A percentile compares a stretch with the other conserved stretches of the same genome.
Evolutionary conservation across 805 yeast genomes (phyloP).

Genomic region (Limtongia smithiae): DNA sequence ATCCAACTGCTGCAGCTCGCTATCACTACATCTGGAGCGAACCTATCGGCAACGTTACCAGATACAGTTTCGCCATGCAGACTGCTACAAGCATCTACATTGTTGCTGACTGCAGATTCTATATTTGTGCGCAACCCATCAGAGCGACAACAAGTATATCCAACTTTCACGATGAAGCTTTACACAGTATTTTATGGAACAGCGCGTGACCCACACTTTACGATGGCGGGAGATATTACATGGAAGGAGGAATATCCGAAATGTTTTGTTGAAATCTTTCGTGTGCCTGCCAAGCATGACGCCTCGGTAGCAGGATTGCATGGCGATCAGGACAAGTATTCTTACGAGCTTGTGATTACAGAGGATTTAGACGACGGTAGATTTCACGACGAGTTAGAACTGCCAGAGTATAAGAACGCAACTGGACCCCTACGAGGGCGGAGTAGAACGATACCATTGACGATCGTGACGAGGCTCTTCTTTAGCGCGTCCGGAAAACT

Average conservation of each 20-base stretch:
- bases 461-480: slow-evolving; percentile 50
- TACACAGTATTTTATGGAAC: slow-evolving; percentile 52
- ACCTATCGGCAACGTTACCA: slow-evolving; percentile 48
- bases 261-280: slow-evolving; percentile 45
- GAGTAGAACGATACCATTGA: slow-evolving; percentile 39
- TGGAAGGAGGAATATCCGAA: slow-evolving; percentile 75
- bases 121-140: slow-evolving; percentile 24
- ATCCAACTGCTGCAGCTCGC: slow-evolving; percentile 67
- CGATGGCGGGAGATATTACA: slow-evolving; percentile 46
- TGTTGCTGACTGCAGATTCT: slow-evolving; percentile 43
- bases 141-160: slow-evolving; percentile 50
- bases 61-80: slow-evolving; percentile 60
- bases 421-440: slow-evolving; percentile 27
- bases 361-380: slow-evolving; percentile 69
- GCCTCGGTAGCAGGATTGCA: not conserved
- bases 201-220: slow-evolving; percentile 47
- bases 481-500: slow-evolving; percentile 69
- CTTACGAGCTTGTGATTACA: slow-evolving; percentile 46
- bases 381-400: slow-evolving; percentile 59
- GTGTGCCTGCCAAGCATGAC: slow-evolving; percentile 31
- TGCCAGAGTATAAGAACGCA: slow-evolving; percentile 38
- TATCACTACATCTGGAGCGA: slow-evolving; percentile 65
- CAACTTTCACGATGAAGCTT: slow-evolving; percentile 52
- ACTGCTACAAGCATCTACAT: slow-evolving; percentile 58
- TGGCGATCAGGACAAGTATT: slow-evolving; percentile 31